Conservation (phyloP, 1,284 basidiomycete genomes). For the Anthracocystis setariae region DNA sequence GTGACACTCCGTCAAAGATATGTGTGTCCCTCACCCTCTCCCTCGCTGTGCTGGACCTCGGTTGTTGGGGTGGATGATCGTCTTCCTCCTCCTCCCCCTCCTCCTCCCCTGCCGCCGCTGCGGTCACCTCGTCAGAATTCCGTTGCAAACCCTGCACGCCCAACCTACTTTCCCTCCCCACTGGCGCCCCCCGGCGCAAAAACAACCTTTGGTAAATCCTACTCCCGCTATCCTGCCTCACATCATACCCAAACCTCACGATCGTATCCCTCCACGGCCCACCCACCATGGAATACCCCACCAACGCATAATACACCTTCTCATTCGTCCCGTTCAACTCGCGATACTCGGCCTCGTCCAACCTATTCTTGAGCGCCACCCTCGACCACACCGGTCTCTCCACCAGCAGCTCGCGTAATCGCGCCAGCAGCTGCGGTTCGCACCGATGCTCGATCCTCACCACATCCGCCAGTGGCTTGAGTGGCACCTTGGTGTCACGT, state of each 20-base stretch:
- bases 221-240: slow-evolving; percentile 76
- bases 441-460: slow-evolving; percentile 31
- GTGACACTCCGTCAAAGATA: slow-evolving; percentile 84
- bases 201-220: slow-evolving; percentile 71
- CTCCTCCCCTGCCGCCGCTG: neutral
- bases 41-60: slow-evolving; percentile 1
- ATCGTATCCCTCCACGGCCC: slow-evolving; percentile 93
- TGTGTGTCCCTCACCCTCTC: slow-evolving; percentile 72
- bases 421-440: slow-evolving; percentile 11
- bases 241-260: slow-evolving; percentile 88
- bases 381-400: slow-evolving; percentile 89
- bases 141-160: neutral
- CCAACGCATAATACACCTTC: slow-evolving; percentile 70
- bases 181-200: slow-evolving; percentile 21
- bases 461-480: slow-evolving; percentile 24
- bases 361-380: slow-evolving; percentile 82
- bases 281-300: slow-evolving; percentile 85
- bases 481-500: slow-evolving; percentile 18
- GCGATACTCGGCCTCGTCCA: slow-evolving; percentile 76
- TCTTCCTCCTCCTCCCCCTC: slow-evolving; percentile 9
- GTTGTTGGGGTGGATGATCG: neutral
- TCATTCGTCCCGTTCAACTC: slow-evolving; percentile 70
- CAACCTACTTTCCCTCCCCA: neutral
- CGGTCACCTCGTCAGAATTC: neutral
- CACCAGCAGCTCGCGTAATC: slow-evolving; percentile 61